Percentiles rank a stretch among this genome's conserved stretches.
phyloP scores from a whole-genome alignment of 305 asterid species.

The Fraxinus xanthoxyloides region DNA sequence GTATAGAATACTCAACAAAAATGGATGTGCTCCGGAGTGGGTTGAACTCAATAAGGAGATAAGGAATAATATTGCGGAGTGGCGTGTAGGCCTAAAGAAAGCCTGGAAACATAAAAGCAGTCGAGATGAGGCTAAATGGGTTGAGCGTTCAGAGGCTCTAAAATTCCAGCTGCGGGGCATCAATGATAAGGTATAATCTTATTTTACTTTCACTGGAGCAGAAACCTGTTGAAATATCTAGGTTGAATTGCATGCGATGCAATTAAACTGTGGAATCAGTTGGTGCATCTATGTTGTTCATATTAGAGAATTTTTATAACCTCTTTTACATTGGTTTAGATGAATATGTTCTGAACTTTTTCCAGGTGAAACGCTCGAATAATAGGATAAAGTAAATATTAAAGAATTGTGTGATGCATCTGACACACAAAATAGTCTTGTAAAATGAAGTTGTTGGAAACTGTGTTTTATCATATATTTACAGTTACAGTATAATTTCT shows the following conservation, averaged over 20 bases:
- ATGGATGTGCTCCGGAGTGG: conserved; percentile 92
- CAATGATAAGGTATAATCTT: conserved; percentile 54
- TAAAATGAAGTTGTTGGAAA: neutral
- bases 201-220: neutral
- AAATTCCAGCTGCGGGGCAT: conserved; percentile 65
- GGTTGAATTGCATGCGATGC: neutral
- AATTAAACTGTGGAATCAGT: neutral
- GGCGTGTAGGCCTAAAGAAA: conserved; percentile 63
- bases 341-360: neutral
- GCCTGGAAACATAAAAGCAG: conserved; percentile 42
- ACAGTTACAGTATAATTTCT: neutral
- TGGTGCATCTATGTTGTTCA: neutral
- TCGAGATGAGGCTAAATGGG: conserved; percentile 53
- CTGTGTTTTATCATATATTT: neutral
- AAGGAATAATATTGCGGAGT: conserved; percentile 43
- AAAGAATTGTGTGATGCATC: neutral
- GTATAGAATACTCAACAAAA: conserved; percentile 71
- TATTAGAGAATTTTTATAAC: neutral
- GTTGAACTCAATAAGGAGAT: conserved; percentile 85
- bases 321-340: neutral
- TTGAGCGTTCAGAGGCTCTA: conserved; percentile 51
- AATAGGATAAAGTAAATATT: neutral
- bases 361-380: neutral
- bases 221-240: neutral
- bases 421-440: neutral